These are phyloP conservation scores for Poa pratensis DNA, from an alignment of 176 grass and related monocot species.

Conservation along the genomic window DNA sequence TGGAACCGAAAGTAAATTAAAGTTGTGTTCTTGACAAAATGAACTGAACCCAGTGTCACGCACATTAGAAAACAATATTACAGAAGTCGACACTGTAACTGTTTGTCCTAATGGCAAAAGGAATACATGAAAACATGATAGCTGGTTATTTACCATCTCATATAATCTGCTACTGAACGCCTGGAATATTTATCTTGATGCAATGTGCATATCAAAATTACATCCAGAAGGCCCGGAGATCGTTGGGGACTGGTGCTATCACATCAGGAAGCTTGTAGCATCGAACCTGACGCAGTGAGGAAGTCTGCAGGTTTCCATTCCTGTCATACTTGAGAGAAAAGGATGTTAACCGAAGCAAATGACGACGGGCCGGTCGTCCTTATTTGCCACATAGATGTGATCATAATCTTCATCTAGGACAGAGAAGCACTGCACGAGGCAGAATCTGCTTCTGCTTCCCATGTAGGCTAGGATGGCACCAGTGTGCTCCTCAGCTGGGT, in stretches of 20 bases:
- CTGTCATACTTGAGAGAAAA: constrained; percentile 39
- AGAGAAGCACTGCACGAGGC: constrained; percentile 26
- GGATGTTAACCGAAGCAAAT: not conserved
- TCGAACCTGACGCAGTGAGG: not conserved
- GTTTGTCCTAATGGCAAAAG: no score
- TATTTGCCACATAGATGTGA: not conserved
- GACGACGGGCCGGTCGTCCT: not conserved
- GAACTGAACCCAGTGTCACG: not conserved
- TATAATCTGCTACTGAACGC: no score
- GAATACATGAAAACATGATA: no score
- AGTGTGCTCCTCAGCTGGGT: not conserved
- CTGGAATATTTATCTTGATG: not conserved
- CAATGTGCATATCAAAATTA: not conserved
- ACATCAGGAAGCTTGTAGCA: not conserved
- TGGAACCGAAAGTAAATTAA: not conserved
- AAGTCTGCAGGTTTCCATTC: not conserved
- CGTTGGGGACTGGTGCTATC: not conserved
- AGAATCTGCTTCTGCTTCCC: not conserved
- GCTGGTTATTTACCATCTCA: no score
- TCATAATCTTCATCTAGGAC: not conserved
- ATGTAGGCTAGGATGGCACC: constrained; percentile 15
- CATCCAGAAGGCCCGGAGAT: not conserved
- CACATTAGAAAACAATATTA: no score
- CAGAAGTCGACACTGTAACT: no score
- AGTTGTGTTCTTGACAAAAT: not conserved